Base-by-base conservation (phyloP, 2,329 filamentous ascomycete genomes). In the Magnaporthiopsis rhizophila region DNA sequence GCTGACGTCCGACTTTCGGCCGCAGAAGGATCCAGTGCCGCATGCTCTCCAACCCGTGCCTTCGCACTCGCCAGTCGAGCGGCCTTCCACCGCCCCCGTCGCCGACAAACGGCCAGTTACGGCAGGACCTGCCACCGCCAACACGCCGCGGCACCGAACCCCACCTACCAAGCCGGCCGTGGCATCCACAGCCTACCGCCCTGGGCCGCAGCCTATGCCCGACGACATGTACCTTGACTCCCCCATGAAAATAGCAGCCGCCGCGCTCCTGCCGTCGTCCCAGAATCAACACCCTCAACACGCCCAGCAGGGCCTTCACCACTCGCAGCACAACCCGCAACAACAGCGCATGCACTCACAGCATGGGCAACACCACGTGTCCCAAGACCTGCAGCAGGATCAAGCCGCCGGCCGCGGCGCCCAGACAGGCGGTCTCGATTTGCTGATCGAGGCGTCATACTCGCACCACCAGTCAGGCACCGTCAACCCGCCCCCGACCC, bases 371-470 rank as follows among this genome's bases (percentile, higher is more conserved):
- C 60, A 62, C 18, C 34, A 62, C 38, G 28, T 45, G 12, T 28
- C 34, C n/a, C 60, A 62, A 11, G n/a, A 62, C 12, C 28, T 18
- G 18, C 58, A 59, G 18, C 58, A 59, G 28, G 7, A 56, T 26
- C 6, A 12, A 28, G 61, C 34, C 59, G 12, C 57, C 26, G 26
- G 26, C 32, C 56, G 45, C 30, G n/a, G 9, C 61, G n/a, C 32
- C 59, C 18, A 59, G 50, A 30, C 59, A n/a, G 45, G 45, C 53
- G 50, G 59, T 3, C 71, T 79, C 58, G 71, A 74, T 57, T 74
- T 80, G 72, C 70, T 78, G 12, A 73, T 78, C 24, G 74, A 75
- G 26, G 72, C 73, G 3, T 78, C 64, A 45, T 61, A 65, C 50
- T 58, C 75, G 21, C 70, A 74, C 57, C 71, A 69, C 24, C 26